Conservation (phyloP, 495 filamentous ascomycete genomes). For the Talaromyces stipitatus region DNA sequence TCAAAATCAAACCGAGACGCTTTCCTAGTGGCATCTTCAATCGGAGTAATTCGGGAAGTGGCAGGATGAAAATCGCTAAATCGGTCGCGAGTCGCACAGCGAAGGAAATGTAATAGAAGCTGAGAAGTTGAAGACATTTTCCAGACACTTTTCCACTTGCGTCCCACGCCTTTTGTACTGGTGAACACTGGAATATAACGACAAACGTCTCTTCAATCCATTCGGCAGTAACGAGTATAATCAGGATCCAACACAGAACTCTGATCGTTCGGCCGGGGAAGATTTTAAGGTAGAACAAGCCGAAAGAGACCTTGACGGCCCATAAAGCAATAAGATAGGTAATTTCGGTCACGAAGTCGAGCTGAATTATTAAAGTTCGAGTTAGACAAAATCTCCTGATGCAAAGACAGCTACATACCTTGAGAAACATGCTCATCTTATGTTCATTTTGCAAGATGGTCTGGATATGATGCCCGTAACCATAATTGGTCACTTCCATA, state of each 20-base stretch:
- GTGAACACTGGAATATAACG: conserved; percentile 16
- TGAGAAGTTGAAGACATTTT: conserved; percentile 9
- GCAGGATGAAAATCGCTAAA: conserved; percentile 22
- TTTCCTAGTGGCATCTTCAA: conserved; percentile 21
- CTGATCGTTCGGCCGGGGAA: conserved; percentile 14
- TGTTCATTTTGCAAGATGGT: conserved; percentile 1
- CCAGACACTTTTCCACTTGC: conserved; percentile 9
- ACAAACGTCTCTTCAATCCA: conserved; percentile 12
- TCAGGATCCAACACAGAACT: conserved; percentile 9
- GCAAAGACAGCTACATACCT: conserved; percentile 6
- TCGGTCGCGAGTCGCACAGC: conserved; percentile 23
- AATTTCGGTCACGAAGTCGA: conserved; percentile 16
- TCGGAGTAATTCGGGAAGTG: conserved; percentile 21
- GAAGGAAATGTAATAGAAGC: conserved; percentile 16
- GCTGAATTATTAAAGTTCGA: conserved; percentile 2
- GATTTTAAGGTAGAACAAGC: conserved; percentile 15
- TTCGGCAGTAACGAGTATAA: conserved; percentile 10
- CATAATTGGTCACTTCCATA: conserved; percentile 16
- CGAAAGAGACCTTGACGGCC: conserved; percentile 18
- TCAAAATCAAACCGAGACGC: conserved; percentile 18
- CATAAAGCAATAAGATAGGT: conserved; percentile 14
- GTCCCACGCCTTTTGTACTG: conserved; percentile 18
- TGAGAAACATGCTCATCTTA: conserved; percentile 13
- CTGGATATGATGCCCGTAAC: conserved; percentile 16
- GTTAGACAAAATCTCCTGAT: background rate